phyloP scores from a whole-genome alignment of 169 alveolate species.

The Plasmodium inui region DNA sequence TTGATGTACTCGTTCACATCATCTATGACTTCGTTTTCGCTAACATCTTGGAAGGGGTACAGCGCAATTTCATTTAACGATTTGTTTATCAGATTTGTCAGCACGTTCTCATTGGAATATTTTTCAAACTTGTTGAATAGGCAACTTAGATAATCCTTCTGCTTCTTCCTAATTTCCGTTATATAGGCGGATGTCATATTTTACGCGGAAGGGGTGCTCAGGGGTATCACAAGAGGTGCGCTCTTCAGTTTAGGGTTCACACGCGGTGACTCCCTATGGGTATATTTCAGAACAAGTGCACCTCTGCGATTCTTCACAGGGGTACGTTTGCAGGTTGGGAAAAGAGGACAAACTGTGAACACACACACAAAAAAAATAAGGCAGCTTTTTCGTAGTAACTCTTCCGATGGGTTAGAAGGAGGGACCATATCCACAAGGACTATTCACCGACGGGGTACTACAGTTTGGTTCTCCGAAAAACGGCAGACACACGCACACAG shows the following conservation, averaged over 20 bases:
- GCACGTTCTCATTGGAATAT: slow-evolving; percentile 50
- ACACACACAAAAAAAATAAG: not conserved
- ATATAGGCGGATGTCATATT: slow-evolving; percentile 73
- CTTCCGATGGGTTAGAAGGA: not conserved
- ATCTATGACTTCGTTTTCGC: slow-evolving; percentile 58
- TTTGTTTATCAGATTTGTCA: slow-evolving; percentile 52
- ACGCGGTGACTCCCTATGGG: not conserved
- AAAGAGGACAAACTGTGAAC: not conserved
- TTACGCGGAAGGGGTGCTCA: not conserved
- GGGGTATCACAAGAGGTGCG: not conserved
- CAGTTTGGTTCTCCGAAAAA: not conserved
- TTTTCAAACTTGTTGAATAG: slow-evolving; percentile 58
- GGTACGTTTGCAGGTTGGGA: not conserved
- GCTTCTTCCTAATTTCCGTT: slow-evolving; percentile 51
- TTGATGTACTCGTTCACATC: slow-evolving; percentile 64
- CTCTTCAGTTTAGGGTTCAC: not conserved
- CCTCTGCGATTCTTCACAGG: not conserved
- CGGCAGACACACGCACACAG: not conserved
- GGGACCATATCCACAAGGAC: not conserved
- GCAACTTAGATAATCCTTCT: slow-evolving; percentile 59
- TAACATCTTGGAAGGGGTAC: slow-evolving; percentile 76
- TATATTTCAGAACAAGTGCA: not conserved
- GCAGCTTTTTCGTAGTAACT: not conserved
- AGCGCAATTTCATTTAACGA: slow-evolving; percentile 72
- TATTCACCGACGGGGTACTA: not conserved